Percentiles rank a stretch among this genome's conserved stretches.
These are phyloP conservation scores for Sarcodon aspratus DNA, from an alignment of 768 basidiomycete genomes.

Conservation along the genomic window DNA sequence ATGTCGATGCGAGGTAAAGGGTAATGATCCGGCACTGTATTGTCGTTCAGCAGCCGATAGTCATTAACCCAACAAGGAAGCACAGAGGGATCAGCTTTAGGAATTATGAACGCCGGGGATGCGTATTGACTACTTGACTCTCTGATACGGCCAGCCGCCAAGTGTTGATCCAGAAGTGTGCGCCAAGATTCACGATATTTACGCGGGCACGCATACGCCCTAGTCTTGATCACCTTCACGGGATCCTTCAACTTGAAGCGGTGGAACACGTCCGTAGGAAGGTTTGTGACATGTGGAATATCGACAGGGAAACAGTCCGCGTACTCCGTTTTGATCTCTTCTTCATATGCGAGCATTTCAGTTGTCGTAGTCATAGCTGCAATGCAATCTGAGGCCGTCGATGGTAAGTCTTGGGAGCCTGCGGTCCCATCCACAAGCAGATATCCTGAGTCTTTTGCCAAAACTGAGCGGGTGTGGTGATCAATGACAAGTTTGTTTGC, in stretches of 20 bases:
- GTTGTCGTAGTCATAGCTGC: neutral
- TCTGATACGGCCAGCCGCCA: conserved; percentile 18
- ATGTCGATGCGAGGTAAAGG: conserved; percentile 20
- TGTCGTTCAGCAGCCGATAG: conserved; percentile 19
- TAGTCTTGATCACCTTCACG: conserved; percentile 9
- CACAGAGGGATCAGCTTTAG: conserved; percentile 17
- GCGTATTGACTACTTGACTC: conserved; percentile 17
- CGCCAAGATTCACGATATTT: conserved; percentile 23
- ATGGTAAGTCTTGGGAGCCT: too few species aligned
- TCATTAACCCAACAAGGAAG: conserved; percentile 26
- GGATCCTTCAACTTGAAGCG: conserved; percentile 18
- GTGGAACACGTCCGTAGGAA: conserved; percentile 14
- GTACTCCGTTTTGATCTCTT: conserved; percentile 6
- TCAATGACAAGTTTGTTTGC: conserved; percentile 24
- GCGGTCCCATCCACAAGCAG: too few species aligned
- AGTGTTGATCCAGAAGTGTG: conserved; percentile 19
- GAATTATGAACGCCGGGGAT: conserved; percentile 28
- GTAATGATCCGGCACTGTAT: conserved; percentile 17
- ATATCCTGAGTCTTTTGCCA: neutral
- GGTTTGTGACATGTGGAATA: conserved; percentile 11
- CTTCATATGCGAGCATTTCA: neutral
- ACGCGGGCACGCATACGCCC: conserved; percentile 19
- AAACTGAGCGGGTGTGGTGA: conserved; percentile 3
- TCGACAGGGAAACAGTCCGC: conserved; percentile 12
- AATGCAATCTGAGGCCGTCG: neutral